Percentiles rank a stretch among this genome's conserved stretches.
phyloP scores from a whole-genome alignment of 2,329 filamentous ascomycete species.

The Cercospora sesami region DNA sequence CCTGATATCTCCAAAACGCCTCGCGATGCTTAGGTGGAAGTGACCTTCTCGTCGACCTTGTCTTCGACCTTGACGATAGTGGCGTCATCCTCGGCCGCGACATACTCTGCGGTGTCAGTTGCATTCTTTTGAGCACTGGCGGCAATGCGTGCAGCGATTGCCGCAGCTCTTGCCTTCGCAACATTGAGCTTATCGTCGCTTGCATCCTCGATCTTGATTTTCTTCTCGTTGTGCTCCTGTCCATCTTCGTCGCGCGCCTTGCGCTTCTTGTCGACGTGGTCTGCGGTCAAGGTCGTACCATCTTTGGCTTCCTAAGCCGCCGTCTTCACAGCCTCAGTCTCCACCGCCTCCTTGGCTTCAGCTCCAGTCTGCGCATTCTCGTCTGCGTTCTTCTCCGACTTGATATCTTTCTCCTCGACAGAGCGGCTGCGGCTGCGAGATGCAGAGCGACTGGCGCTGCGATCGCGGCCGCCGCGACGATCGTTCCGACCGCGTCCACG shows the following conservation, averaged over 20 bases:
- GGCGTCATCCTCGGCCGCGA: neutral
- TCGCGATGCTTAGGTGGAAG: neutral
- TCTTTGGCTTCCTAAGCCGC: constrained; percentile 18
- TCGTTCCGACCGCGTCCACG: constrained; percentile 13
- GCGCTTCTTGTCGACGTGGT: neutral
- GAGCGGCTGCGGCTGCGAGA: constrained; percentile 23
- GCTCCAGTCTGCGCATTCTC: constrained; percentile 12
- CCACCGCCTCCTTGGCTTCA: constrained; percentile 16
- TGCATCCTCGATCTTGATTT: neutral
- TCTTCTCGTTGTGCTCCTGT: neutral
- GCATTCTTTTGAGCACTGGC: neutral
- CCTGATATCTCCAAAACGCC: constrained; percentile 4
- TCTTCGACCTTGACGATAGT: neutral
- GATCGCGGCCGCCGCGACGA: constrained; percentile 21
- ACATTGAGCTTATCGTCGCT: neutral
- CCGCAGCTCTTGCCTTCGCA: neutral
- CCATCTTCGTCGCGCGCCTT: neutral
- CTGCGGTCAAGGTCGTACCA: neutral
- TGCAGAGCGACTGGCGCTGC: constrained; percentile 17
- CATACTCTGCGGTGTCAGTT: neutral
- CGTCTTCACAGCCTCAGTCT: constrained; percentile 17
- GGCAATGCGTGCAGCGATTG: neutral
- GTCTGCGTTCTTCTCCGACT: constrained; percentile 20
- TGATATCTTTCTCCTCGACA: constrained; percentile 22
- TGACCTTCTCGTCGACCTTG: neutral